phyloP scores from a whole-genome alignment of 2,329 filamentous ascomycete species.

The Aspergillus aculeatus region DNA sequence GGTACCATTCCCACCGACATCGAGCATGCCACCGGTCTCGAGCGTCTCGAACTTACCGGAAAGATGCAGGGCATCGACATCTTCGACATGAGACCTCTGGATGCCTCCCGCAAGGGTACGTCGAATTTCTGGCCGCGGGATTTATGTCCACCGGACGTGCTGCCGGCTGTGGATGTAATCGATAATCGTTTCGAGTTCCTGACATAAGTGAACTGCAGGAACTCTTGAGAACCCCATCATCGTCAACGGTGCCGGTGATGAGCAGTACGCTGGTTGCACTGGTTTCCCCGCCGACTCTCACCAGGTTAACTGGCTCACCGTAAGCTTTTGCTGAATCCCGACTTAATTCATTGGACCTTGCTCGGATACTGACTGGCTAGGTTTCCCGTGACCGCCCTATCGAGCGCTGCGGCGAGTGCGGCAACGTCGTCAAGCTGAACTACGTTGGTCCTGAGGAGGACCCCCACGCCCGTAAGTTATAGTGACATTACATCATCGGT shows the following conservation, averaged over 20 bases:
- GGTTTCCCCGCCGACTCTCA: slow-evolving; percentile 91
- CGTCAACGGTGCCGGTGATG: slow-evolving; percentile 87
- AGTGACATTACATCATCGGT: neutral
- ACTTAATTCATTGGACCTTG: slow-evolving; percentile 18
- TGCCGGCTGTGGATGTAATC: neutral
- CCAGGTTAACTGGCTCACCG: slow-evolving; percentile 83
- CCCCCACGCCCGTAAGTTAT: slow-evolving; percentile 55
- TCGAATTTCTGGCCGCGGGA: neutral
- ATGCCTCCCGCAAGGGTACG: slow-evolving; percentile 81
- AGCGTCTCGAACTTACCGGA: slow-evolving; percentile 97
- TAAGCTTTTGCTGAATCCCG: slow-evolving; percentile 49
- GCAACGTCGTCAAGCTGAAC: slow-evolving; percentile 96
- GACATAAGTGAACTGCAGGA: slow-evolving; percentile 52
- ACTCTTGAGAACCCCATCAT: slow-evolving; percentile 87
- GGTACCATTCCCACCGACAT: slow-evolving; percentile 90
- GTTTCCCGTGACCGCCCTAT: slow-evolving; percentile 85
- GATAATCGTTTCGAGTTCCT: neutral
- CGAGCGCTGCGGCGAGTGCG: slow-evolving; percentile 95
- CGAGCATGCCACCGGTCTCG: slow-evolving; percentile 94
- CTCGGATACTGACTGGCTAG: slow-evolving; percentile 43
- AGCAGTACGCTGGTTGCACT: slow-evolving; percentile 97
- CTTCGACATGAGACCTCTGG: slow-evolving; percentile 97
- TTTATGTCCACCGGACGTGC: too few relatives aligned
- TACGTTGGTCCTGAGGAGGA: slow-evolving; percentile 84
- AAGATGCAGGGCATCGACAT: slow-evolving; percentile 99